Evolutionary conservation across 75 land plant species (phyloP), one percentile per base, ranked within the genome.

Genomic region (Sequoia sempervirens): DNA sequence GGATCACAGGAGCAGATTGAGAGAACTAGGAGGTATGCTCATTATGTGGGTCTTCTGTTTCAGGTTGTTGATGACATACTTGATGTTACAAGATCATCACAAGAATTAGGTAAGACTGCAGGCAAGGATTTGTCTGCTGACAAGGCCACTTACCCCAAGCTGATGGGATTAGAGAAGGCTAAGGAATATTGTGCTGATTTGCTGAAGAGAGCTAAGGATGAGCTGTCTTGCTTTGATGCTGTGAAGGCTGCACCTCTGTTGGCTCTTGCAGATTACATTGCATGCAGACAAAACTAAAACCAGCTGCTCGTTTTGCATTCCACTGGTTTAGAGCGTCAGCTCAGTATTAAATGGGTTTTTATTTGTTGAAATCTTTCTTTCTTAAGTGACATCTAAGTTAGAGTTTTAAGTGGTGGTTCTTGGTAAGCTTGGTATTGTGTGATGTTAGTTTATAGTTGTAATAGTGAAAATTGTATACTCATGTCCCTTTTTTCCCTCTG

Each of bases 1-100:
- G 95, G 89, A 7, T 53, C 52, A 5, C 92, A 94, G 76, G 90
- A 88, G 34, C 92, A 92, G 85, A 88, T 82, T 14, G 92, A 87
- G 80, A 89, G 86, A 38, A 34, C 88, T 56, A 82, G 94, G 56
- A 84, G 81, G 79, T 94, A 84, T 80, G 92, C 94, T 0, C 78
- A 79, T 1, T 85, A 70, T 74, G 90, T 89, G 13, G 94, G 95
- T 6, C 90, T 89, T 34, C 78, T 92, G 28, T 87, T 89, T 81
- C 91, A 90, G 83, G 87, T 88, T 69, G 74, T 80, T 43, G 54
- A 84, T 72, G 84, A 91, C 78, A 87, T 91, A 7, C 70, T 91
- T 30, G 92, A 91, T 83, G 91, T 89, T 34, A 87, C 92, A 37
- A 83, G 70, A 76, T 69, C 88, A 1, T 84, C 92, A 9, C 80